Evolutionary conservation across 129 eudicot genomes (phyloP).

Genomic region (Scalesia atractyloides): DNA sequence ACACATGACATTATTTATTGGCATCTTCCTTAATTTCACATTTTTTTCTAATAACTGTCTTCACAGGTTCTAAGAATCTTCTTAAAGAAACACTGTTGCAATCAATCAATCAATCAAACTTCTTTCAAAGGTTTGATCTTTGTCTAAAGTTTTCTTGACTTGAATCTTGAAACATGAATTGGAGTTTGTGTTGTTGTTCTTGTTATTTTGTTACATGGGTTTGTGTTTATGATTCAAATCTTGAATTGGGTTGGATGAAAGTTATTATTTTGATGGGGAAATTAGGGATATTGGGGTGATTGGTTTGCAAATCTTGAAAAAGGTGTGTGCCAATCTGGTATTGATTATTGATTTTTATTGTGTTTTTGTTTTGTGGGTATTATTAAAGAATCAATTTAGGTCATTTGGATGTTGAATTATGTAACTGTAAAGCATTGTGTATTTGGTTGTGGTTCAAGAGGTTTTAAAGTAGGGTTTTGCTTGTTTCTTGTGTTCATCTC

Average conservation of each 20-base stretch:
- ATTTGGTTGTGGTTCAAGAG: neutral
- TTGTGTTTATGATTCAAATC: constrained; percentile 4
- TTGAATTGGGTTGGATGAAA: constrained; percentile 16
- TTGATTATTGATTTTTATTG: too few species aligned
- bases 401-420: neutral
- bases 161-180: neutral
- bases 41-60: constrained; percentile 8
- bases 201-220: constrained; percentile 13
- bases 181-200: constrained; percentile 11
- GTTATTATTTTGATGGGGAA: constrained; percentile 12
- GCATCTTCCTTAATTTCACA: constrained; percentile 27
- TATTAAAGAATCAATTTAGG: constrained; percentile 19
- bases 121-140: constrained; percentile 33
- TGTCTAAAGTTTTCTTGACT: constrained; percentile 18
- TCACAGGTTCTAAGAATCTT: constrained; percentile 39
- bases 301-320: constrained; percentile 26
- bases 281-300: constrained; percentile 13
- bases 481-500: constrained; percentile 31
- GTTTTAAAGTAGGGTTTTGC: constrained; percentile 22
- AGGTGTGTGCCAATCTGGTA: too few species aligned
- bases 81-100: constrained; percentile 23
- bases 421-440: constrained; percentile 10
- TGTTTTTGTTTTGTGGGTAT: constrained; percentile 19
- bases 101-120: constrained; percentile 24
- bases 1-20: constrained; percentile 17